Base-by-base conservation (phyloP, 805 yeast genomes). In the Saccharomycopsis guyanensis region DNA sequence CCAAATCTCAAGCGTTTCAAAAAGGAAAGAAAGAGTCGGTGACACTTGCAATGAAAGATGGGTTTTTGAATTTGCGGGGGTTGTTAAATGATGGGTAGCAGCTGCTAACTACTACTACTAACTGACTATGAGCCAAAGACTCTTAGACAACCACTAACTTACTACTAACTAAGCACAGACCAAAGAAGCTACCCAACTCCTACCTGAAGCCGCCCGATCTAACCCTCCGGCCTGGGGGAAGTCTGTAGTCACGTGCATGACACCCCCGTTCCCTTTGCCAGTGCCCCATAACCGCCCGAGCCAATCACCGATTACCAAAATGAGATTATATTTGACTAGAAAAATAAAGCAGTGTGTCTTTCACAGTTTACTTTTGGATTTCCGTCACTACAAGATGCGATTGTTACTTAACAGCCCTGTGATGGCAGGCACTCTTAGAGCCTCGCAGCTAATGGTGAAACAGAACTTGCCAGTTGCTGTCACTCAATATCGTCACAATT, bases 21-120 rank as follows among this genome's bases (percentile, higher is more conserved):
- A 66, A 65, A 40, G 65, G 72, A 25, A 69, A 69, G 54, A 75
- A 74, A 49, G 71, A 69, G 58, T 76, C 79, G 1, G 59, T 67
- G 2, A 68, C 73, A 1, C 69, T 70, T 46, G 79, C 70, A 1
- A 56, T 69, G 19, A 69, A 68, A 46, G 60, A 59, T 13, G 74
- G 75, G 23, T 63, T 76, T 16, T 56, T 65, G 38, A 62, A 62
- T 4, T 59, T 72, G 15, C 56, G 64, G 31, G 55, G 53, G 7
- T 46, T 65, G 20, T 8, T 33, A 18, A 18, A 15, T 15, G 10
- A 8, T 33, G 18, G 20, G 13, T 13, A 27, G 13, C 32, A 27
- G 32, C n/a, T n/a, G n/a, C n/a, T n/a, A n/a, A n/a, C n/a, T n/a
- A n/a, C n/a, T n/a, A n/a, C n/a, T n/a, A n/a, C n/a, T n/a, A n/a